Evolutionary conservation across 2,329 filamentous ascomycete species (phyloP).

Genomic region (Colletotrichum sp.): DNA sequence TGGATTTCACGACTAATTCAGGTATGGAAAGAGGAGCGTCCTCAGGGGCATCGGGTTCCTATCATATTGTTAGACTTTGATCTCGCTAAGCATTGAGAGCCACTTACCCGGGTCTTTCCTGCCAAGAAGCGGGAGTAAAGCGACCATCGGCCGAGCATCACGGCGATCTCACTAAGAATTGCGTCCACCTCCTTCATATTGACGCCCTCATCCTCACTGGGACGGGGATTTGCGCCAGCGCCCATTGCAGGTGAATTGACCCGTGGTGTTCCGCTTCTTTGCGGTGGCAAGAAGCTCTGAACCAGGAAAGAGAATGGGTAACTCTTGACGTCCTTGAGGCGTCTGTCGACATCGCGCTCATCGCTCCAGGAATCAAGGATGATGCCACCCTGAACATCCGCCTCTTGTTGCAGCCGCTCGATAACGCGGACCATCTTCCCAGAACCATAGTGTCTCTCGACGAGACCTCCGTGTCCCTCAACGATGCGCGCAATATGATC

Average conservation of each 20-base stretch:
- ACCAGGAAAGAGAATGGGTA: conserved; percentile 98
- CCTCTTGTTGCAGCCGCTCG: conserved; percentile 90
- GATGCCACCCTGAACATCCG: conserved; percentile 94
- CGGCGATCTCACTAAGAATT: conserved; percentile 82
- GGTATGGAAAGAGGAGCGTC: conserved; percentile 70
- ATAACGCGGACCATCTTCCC: conserved; percentile 96
- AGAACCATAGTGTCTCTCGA: conserved; percentile 90
- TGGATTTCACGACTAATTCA: conserved; percentile 77
- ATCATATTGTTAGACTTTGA: conserved; percentile 27
- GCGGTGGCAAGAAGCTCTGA: conserved; percentile 84
- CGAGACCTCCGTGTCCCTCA: conserved; percentile 86
- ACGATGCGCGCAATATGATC: conserved; percentile 98
- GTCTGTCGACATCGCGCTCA: conserved; percentile 82
- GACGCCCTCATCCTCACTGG: conserved; percentile 87
- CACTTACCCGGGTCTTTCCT: conserved; percentile 79
- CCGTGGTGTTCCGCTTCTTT: conserved; percentile 69
- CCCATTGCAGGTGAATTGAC: conserved; percentile 78
- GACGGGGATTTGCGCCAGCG: conserved; percentile 56
- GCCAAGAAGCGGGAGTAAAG: conserved; percentile 90
- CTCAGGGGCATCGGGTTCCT: conserved; percentile 59
- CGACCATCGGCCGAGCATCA: conserved; percentile 95
- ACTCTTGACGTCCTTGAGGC: conserved; percentile 93
- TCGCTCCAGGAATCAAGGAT: conserved; percentile 96
- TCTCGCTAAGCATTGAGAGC: background rate
- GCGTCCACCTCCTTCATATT: conserved; percentile 97